These are phyloP conservation scores for Diospyros lotus DNA, from an alignment of 148 eudicot genomes.

Conservation along the genomic window DNA sequence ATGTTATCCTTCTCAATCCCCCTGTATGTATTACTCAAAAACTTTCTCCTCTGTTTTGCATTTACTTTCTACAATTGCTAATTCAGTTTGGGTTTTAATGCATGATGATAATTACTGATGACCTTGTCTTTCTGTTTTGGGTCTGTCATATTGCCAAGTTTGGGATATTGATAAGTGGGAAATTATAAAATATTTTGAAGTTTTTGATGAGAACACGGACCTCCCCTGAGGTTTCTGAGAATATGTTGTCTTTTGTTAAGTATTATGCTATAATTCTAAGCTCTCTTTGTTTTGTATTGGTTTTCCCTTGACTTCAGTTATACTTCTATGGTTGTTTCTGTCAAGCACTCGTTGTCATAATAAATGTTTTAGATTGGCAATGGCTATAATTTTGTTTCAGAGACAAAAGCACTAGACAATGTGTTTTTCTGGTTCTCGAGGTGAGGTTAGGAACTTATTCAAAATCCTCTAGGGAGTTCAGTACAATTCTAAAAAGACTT, in stretches of 20 bases:
- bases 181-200: neutral
- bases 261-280: neutral
- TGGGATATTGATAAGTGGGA: neutral
- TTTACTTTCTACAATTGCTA: neutral
- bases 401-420: too few species aligned
- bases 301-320: neutral
- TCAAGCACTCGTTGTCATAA: neutral
- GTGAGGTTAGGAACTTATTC: neutral
- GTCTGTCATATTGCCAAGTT: neutral
- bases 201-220: neutral
- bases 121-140: neutral
- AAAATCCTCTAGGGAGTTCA: conserved; percentile 1
- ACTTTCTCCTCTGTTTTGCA: neutral
- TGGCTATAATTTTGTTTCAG: neutral
- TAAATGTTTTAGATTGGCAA: neutral
- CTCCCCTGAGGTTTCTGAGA: neutral
- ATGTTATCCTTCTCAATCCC: conserved; percentile 88
- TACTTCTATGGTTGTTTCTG: neutral
- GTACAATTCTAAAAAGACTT: neutral
- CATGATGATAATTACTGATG: neutral
- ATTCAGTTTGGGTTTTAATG: neutral
- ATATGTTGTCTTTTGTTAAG: neutral
- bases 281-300: neutral
- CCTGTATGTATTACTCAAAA: conserved; percentile 51
- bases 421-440: too few species aligned